Conservation (phyloP, 2,329 filamentous ascomycete species). For the Metarhizium guizhouense region DNA sequence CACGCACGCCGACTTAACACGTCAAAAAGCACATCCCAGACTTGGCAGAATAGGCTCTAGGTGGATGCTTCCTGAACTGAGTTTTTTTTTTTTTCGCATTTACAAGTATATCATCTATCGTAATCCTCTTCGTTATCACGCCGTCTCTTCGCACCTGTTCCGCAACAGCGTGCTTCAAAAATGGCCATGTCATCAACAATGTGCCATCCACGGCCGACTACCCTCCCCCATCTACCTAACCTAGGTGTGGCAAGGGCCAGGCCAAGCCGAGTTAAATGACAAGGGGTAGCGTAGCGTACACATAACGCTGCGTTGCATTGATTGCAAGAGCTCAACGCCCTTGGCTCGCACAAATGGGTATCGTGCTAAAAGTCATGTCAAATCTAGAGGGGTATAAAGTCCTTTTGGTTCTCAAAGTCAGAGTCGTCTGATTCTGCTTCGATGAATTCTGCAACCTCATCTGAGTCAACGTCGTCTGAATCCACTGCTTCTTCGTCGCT, state of each 20-base stretch:
- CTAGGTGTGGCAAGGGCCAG: background rate
- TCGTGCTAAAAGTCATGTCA: background rate
- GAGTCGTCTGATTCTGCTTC: slow-evolving; percentile 44
- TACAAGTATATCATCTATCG: background rate
- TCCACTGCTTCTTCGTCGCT: slow-evolving; percentile 67
- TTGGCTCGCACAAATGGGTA: background rate
- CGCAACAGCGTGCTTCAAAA: background rate
- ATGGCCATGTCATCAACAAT: background rate
- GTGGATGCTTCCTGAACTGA: background rate
- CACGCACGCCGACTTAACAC: background rate
- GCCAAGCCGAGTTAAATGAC: background rate
- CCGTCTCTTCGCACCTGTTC: background rate
- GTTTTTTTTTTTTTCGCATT: background rate
- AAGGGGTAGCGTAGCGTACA: background rate
- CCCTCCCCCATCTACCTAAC: background rate
- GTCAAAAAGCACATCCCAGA: background rate
- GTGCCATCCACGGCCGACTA: background rate
- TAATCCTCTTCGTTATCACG: background rate
- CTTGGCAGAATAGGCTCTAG: background rate
- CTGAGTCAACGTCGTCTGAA: slow-evolving; percentile 73
- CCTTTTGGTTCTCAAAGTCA: slow-evolving; percentile 48
- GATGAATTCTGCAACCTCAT: slow-evolving; percentile 60
- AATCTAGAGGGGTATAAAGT: slow-evolving; percentile 42
- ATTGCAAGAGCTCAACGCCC: background rate
- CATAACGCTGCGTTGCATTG: background rate